These are phyloP conservation scores for Xylaria sp. DNA, from an alignment of 2,329 filamentous ascomycete species.

Conservation along the genomic window DNA sequence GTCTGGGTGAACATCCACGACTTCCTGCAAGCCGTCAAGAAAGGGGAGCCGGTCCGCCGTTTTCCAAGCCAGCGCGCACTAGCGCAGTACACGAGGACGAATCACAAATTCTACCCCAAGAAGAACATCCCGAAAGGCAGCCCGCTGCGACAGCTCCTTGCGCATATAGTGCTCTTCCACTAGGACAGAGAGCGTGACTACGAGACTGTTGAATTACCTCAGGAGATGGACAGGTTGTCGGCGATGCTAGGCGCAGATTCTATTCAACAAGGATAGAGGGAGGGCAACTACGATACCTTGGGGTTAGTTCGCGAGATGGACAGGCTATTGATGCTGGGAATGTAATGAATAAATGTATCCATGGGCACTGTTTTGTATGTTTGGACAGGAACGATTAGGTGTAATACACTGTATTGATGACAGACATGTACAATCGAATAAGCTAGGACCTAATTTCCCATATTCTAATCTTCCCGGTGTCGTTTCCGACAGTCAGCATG, in stretches of 20 bases:
- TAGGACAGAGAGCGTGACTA: neutral
- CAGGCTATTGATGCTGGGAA: conserved; percentile 1
- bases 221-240: conserved; percentile 1
- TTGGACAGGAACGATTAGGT: neutral
- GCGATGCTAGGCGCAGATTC: neutral
- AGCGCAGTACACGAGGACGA: conserved; percentile 51
- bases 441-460: conserved; percentile 84
- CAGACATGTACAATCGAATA: conserved; percentile 14
- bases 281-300: neutral
- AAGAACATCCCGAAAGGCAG: conserved; percentile 55
- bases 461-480: conserved; percentile 85
- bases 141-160: conserved; percentile 55
- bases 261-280: neutral
- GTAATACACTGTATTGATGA: conserved; percentile 21
- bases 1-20: conserved; percentile 63
- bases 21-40: conserved; percentile 54
- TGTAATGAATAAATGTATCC: neutral
- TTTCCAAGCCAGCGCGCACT: conserved; percentile 53
- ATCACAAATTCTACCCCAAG: conserved; percentile 59
- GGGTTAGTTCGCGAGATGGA: neutral
- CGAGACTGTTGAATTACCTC: neutral
- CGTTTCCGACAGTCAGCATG: conserved; percentile 86
- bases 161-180: conserved; percentile 48
- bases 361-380: neutral
- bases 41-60: conserved; percentile 44